Evolutionary conservation across 78 protist species (phyloP).

Genomic region (Guillardia theta): DNA sequence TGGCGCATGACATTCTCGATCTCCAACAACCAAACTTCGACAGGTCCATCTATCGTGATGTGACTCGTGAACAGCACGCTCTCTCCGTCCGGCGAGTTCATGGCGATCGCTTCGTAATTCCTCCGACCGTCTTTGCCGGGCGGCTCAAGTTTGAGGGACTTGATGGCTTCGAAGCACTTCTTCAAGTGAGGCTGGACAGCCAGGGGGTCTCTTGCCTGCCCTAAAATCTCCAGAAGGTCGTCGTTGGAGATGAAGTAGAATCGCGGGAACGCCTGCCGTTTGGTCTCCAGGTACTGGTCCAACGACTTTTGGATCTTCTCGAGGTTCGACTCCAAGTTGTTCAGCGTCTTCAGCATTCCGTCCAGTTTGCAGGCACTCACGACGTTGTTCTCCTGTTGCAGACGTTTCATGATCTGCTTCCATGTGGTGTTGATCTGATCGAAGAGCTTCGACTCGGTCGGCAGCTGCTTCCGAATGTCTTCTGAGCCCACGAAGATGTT

Average conservation of each 20-base stretch:
- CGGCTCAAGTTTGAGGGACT: slow-evolving; percentile 44
- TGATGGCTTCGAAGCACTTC: slow-evolving; percentile 78
- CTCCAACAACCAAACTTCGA: slow-evolving; percentile 80
- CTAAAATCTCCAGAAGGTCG: slow-evolving; percentile 87
- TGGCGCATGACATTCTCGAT: slow-evolving; percentile 68
- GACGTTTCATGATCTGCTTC: slow-evolving; percentile 53
- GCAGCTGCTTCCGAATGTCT: slow-evolving; percentile 83
- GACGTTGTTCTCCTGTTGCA: slow-evolving; percentile 49
- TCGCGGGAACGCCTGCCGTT: slow-evolving; percentile 85
- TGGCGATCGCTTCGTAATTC: slow-evolving; percentile 46
- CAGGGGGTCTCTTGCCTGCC: slow-evolving; percentile 76
- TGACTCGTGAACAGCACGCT: slow-evolving; percentile 38
- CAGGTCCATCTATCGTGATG: slow-evolving; percentile 70
- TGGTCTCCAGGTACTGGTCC: slow-evolving; percentile 76
- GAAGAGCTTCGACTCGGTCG: slow-evolving; percentile 68
- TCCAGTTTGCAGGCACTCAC: neutral
- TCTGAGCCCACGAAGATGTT: slow-evolving; percentile 79
- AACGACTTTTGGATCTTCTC: slow-evolving; percentile 79
- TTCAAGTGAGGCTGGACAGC: slow-evolving; percentile 76
- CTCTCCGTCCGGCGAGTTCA: slow-evolving; percentile 70
- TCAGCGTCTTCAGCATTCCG: slow-evolving; percentile 57
- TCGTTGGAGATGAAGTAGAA: slow-evolving; percentile 91
- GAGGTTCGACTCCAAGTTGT: slow-evolving; percentile 41
- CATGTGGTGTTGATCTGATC: slow-evolving; percentile 60
- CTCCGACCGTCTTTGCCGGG: slow-evolving; percentile 25